Conservation (phyloP, 2,329 filamentous ascomycete species). For the Domatiomyces globalis region DNA sequence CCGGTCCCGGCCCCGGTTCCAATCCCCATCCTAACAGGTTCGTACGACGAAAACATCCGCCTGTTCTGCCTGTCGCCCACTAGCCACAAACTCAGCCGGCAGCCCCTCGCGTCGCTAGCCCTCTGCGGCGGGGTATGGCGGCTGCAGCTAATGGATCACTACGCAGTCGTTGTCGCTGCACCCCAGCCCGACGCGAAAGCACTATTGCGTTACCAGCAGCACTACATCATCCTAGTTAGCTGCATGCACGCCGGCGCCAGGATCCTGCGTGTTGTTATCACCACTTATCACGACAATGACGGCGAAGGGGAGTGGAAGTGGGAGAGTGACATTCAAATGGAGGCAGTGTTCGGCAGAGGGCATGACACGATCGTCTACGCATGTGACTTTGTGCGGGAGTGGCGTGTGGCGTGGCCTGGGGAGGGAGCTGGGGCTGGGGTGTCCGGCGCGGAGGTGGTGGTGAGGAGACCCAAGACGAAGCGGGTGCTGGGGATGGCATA, state of each 20-base stretch:
- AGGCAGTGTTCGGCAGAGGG: conserved; percentile 58
- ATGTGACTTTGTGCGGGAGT: conserved; percentile 40
- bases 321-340: conserved; percentile 48
- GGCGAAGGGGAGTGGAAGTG: conserved; percentile 27
- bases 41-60: conserved; percentile 75
- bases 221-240: conserved; percentile 55
- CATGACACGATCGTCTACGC: conserved; percentile 95
- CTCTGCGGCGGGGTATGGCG: conserved; percentile 80
- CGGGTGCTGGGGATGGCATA: background rate
- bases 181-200: background rate
- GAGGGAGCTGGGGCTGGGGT: too few relatives aligned
- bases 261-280: conserved; percentile 38
- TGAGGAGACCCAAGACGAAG: background rate
- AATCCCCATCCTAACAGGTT: conserved; percentile 62
- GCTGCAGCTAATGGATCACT: conserved; percentile 41
- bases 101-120: conserved; percentile 48
- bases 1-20: background rate
- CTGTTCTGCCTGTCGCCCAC: conserved; percentile 35
- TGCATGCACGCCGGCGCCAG: conserved; percentile 85
- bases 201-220: conserved; percentile 7
- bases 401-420: background rate
- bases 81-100: conserved; percentile 24
- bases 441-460: background rate
- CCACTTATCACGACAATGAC: conserved; percentile 2
- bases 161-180: conserved; percentile 1